Percentiles rank a stretch among this genome's conserved stretches.
These are phyloP conservation scores for Alternaria ethzedia DNA, from an alignment of 2,329 filamentous ascomycete species.

Conservation along the genomic window DNA sequence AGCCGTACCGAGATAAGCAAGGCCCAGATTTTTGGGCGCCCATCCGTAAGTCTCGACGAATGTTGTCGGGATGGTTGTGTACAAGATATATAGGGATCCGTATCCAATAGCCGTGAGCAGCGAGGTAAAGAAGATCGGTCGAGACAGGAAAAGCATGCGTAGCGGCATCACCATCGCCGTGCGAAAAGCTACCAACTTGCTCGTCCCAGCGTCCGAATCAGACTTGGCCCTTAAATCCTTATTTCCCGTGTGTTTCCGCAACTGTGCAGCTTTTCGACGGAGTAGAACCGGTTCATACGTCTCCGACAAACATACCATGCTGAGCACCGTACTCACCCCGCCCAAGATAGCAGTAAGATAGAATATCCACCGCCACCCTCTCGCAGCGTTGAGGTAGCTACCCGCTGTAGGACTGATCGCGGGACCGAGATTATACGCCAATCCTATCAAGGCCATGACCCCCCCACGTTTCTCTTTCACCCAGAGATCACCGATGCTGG, in stretches of 20 bases:
- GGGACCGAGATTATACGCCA: slow-evolving; percentile 26
- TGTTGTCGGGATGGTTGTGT: slow-evolving; percentile 31
- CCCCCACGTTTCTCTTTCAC: slow-evolving; percentile 24
- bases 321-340: slow-evolving; percentile 29
- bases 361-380: slow-evolving; percentile 27
- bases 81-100: slow-evolving; percentile 43
- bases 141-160: slow-evolving; percentile 58
- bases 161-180: slow-evolving; percentile 54
- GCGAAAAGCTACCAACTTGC: slow-evolving; percentile 45
- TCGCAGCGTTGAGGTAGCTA: slow-evolving; percentile 16
- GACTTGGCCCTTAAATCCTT: slow-evolving; percentile 33
- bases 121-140: slow-evolving; percentile 58
- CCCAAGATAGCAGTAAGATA: slow-evolving; percentile 9
- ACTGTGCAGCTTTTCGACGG: slow-evolving; percentile 37
- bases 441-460: slow-evolving; percentile 27
- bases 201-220: slow-evolving; percentile 36
- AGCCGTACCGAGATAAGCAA: slow-evolving; percentile 34
- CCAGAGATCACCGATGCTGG: slow-evolving; percentile 33
- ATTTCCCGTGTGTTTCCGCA: slow-evolving; percentile 37
- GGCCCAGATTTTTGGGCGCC: slow-evolving; percentile 18
- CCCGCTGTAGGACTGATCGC: slow-evolving; percentile 25
- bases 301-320: slow-evolving; percentile 41
- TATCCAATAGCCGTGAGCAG: slow-evolving; percentile 54
- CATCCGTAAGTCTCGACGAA: slow-evolving; percentile 31
- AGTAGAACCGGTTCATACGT: slow-evolving; percentile 43